Percentiles rank a stretch among this genome's conserved stretches.
phyloP scores from a whole-genome alignment of 2,329 filamentous ascomycete species.

The Xylaria sp. region DNA sequence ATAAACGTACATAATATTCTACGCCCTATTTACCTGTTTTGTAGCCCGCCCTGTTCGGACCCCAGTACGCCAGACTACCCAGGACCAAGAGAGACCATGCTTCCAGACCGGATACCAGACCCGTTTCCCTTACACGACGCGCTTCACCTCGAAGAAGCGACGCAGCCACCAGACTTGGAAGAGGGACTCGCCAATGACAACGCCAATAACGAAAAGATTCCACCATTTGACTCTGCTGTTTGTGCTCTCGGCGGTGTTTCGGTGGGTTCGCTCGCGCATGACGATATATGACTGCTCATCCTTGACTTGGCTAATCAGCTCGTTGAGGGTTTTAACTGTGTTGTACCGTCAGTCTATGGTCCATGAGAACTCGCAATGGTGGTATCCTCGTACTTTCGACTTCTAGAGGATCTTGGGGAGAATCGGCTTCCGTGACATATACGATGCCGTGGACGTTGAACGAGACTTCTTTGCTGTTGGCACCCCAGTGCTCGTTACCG shows the following conservation, averaged over 20 bases:
- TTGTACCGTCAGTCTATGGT: constrained; percentile 15
- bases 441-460: constrained; percentile 99
- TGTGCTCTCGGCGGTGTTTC: constrained; percentile 98
- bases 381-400: constrained; percentile 73
- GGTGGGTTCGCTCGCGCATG: constrained; percentile 91
- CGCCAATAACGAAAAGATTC: constrained; percentile 94
- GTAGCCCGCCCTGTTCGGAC: constrained; percentile 39
- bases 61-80: constrained; percentile 43
- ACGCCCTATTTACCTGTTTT: constrained; percentile 31
- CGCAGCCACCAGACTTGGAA: constrained; percentile 99
- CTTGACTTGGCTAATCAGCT: constrained; percentile 90
- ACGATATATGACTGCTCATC: constrained; percentile 99
- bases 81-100: constrained; percentile 32
- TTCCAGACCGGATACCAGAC: constrained; percentile 3
- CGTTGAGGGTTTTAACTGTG: constrained; percentile 83
- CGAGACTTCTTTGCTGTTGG: constrained; percentile 95
- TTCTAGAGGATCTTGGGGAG: constrained; percentile 87
- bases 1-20: constrained; percentile 41
- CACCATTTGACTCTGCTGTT: constrained; percentile 99
- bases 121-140: constrained; percentile 63
- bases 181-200: constrained; percentile 89
- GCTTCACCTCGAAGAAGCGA: constrained; percentile 92
- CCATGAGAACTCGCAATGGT: neutral
- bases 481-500: constrained; percentile 98
- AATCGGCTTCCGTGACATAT: constrained; percentile 90